Evolutionary conservation across 1,139 yeast genomes (phyloP), one percentile per base, ranked within the genome.

Genomic region (Scheffersomyces segobiensis): DNA sequence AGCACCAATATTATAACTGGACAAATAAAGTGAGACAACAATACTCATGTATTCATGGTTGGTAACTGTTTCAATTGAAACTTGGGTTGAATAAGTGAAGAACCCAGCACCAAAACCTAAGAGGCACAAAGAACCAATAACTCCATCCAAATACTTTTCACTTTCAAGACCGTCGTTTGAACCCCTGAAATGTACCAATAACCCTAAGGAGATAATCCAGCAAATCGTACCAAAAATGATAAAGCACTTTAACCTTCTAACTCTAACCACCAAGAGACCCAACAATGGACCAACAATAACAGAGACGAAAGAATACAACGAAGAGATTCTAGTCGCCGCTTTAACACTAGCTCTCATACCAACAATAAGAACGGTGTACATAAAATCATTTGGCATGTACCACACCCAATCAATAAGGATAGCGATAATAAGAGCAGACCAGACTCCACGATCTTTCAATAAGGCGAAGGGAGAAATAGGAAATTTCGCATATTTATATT

Each of bases 81-180:
- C 88, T 65, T 85, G 89, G 19, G 87, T 81, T 42, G 91, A 84
- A 68, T 87, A 87, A 21, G 91, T 85, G 75, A 87, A 87, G 71
- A 88, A 80, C 10, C 91, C 89, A 54, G 91, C 89, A 65, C 92
- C 91, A 56, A 89, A 77, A 71, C 93, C 95, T 75, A 88, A 77
- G 47, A 88, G 73, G 66, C 87, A 84, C 64, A 86, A 79, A 26
- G 87, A 84, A 49, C 90, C 93, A 68, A 89, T 86, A 58, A 88
- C 79, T 63, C 93, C 93, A 49, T 76, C 62, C 58, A 79, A 60
- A 60, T 67, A 68, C 52, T 59, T 62, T 53, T 73, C 67, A 49
- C 68, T 62, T 32, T 63, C 77, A 47, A 84, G 68, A 46, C 77
- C 78, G 48, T 71, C 72, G 56, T 73, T 76, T 55, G 81, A 84